Conservation (phyloP, 1,284 basidiomycete species). For the Cryptococcus hybrid region DNA sequence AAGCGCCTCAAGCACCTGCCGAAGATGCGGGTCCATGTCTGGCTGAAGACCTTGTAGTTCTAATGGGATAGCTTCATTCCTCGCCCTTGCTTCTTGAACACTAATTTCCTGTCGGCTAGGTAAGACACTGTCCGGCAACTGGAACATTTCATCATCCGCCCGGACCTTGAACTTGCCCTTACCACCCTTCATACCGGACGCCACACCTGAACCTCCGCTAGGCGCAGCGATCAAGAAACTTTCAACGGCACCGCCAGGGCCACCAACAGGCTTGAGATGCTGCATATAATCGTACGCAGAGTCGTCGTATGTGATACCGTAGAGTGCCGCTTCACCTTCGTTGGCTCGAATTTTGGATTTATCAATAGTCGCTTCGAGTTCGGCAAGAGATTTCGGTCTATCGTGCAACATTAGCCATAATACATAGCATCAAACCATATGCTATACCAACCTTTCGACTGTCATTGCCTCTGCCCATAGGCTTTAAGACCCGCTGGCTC, state of each 20-base stretch:
- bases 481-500: constrained; percentile 81
- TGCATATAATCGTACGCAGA: constrained; percentile 99
- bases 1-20: constrained; percentile 90
- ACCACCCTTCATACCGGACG: constrained; percentile 37
- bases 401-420: background rate
- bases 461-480: constrained; percentile 67
- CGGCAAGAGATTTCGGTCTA: constrained; percentile 51
- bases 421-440: background rate
- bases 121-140: constrained; percentile 67
- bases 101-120: constrained; percentile 72
- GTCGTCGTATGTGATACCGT: constrained; percentile 95
- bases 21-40: constrained; percentile 93
- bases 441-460: constrained; percentile 50
- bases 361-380: constrained; percentile 52
- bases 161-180: constrained; percentile 38
- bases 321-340: constrained; percentile 80
- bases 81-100: constrained; percentile 61
- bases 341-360: constrained; percentile 45
- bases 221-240: constrained; percentile 67
- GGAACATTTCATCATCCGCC: constrained; percentile 36
- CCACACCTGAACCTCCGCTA: constrained; percentile 49
- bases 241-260: constrained; percentile 58
- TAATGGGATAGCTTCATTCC: constrained; percentile 67
- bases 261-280: constrained; percentile 79
- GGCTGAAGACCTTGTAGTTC: constrained; percentile 87